Evolutionary conservation across 257 asterid species (phyloP), one percentile per base, ranked within the genome.

Genomic region (Penstemon davidsonii): DNA sequence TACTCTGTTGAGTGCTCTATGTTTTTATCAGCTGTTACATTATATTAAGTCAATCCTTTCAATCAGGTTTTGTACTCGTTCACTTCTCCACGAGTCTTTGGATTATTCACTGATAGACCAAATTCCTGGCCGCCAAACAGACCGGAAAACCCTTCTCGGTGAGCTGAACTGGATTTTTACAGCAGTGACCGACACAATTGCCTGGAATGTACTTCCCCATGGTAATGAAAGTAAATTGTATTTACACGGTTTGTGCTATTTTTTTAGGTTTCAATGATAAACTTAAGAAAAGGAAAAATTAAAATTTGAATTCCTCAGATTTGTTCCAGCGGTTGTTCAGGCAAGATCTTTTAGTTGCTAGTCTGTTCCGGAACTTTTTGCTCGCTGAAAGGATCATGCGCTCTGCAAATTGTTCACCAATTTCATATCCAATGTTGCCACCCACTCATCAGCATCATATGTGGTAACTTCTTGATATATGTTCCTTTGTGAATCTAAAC

Each of bases 81-180:
- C 98, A 15, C 79, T 89, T 73, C 92, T 89, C 68, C 91, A 78
- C 1, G 95, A 92, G 82, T 84, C 90, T 42, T 82, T 92, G 67
- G 87, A 86, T 75, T 72, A 92, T 78, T 83, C 96, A 19, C 82
- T 92, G 56, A 90, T 92, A 62, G 98, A 92, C 85, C 82, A 79
- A 80, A 90, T 92, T 82, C 98, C 98, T 74, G 98, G 98, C 56
- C 96, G 96, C 72, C 96, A 90, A 78, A 90, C 95, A 45, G 98
- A 92, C 75, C 83, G 98, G 64, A 89, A 88, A 80, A 89, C 97
- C 49, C 97, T 87, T 75, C 95, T 92, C 44, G 98, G 98, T 61
- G 98, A 92, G 78, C 74, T 92, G 88, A 92, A 92, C 81, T 92
- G 98, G 98, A 92, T 89, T 72, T 90, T 92, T 85, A 92, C 97